Evolutionary conservation across 164 flowering plant species (phyloP).

Genomic region (Akebia trifoliata): DNA sequence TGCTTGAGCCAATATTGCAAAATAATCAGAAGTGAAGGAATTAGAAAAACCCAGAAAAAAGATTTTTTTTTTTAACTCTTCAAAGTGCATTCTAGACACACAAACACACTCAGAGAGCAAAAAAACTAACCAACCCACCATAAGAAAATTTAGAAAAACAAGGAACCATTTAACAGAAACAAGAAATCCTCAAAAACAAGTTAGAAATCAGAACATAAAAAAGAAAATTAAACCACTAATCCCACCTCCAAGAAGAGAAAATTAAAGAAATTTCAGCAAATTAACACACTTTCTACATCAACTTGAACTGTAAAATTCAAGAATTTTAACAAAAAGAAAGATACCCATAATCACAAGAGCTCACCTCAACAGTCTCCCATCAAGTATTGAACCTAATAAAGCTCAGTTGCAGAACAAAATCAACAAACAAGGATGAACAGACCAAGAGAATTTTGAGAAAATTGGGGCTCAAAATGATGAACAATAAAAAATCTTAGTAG

Average conservation of each 20-base stretch:
- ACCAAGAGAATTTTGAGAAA: not conserved
- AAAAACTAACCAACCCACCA: not conserved
- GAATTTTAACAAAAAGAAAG: not conserved
- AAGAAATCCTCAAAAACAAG: not conserved
- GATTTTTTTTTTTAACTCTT: not conserved
- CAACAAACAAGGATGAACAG: not conserved
- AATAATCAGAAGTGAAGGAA: not conserved
- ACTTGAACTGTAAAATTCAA: not conserved
- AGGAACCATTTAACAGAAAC: constrained; percentile 2
- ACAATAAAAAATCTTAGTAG: not conserved
- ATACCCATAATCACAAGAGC: not conserved
- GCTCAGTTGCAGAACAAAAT: not conserved
- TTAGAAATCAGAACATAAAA: not conserved
- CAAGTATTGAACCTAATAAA: constrained; percentile 1
- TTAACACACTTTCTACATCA: not conserved
- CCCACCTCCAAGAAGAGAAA: not conserved
- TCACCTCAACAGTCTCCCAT: constrained; percentile 10
- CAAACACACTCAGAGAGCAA: not conserved
- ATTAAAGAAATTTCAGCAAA: not conserved
- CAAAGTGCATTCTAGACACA: not conserved
- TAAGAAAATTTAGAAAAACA: not conserved
- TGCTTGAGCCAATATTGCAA: not conserved
- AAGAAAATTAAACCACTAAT: not conserved
- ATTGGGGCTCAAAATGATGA: not conserved
- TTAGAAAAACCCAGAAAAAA: not conserved